These are phyloP conservation scores for Neophaeococcomyces aloes DNA, from an alignment of 2,329 filamentous ascomycete genomes.

Conservation along the genomic window DNA sequence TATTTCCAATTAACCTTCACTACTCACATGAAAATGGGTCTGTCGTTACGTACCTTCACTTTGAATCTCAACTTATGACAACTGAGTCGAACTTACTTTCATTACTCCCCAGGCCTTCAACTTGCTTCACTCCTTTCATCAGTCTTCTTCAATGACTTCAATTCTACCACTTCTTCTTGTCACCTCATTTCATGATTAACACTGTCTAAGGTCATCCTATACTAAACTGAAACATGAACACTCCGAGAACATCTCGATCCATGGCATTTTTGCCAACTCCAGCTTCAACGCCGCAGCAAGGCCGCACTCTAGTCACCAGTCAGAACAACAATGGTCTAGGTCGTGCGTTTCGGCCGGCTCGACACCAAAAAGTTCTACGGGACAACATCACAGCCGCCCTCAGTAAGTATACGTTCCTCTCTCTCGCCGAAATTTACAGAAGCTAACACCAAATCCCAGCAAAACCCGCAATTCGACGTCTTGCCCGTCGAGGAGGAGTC, in stretches of 20 bases:
- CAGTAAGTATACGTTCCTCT: slow-evolving; percentile 19
- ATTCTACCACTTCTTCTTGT: neutral
- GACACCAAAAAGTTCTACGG: neutral
- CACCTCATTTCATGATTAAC: too few relatives aligned
- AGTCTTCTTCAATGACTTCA: neutral
- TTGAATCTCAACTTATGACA: neutral
- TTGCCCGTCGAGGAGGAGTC: slow-evolving; percentile 29
- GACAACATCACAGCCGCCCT: slow-evolving; percentile 24
- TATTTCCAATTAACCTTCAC: too few relatives aligned
- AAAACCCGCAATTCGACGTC: slow-evolving; percentile 22
- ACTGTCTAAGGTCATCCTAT: too few relatives aligned
- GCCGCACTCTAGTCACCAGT: too few relatives aligned
- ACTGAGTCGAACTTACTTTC: too few relatives aligned
- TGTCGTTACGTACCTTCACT: slow-evolving; percentile 1
- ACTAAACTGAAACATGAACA: too few relatives aligned
- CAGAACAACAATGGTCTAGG: too few relatives aligned
- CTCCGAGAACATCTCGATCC: too few relatives aligned
- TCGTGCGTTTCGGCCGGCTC: neutral
- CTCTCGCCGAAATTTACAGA: neutral
- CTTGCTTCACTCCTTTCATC: too few relatives aligned
- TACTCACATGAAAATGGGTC: too few relatives aligned
- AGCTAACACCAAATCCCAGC: slow-evolving; percentile 2
- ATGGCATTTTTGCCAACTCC: too few relatives aligned
- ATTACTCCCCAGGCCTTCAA: neutral
- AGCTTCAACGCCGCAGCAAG: too few relatives aligned